These are phyloP conservation scores for Tetrahymena malaccensis DNA, from an alignment of 73 alveolate genomes.

Conservation along the genomic window DNA sequence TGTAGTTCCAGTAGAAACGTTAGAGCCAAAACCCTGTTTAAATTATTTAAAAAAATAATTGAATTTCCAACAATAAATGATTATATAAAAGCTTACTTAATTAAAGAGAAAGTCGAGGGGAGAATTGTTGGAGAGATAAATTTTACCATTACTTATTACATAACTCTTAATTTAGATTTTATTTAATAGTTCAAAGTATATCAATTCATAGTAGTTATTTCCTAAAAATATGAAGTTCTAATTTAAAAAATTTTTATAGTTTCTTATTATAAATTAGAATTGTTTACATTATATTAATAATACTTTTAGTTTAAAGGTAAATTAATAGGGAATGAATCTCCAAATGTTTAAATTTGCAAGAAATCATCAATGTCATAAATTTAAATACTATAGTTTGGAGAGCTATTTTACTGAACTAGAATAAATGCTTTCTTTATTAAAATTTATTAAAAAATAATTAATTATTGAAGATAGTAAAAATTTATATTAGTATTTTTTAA, in stretches of 20 bases:
- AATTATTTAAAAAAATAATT: no score
- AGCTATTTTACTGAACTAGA: no score
- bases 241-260: no score
- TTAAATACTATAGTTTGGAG: no score
- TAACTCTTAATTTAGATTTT: not conserved
- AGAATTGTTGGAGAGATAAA: not conserved
- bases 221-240: not conserved
- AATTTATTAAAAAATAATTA: no score
- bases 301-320: not conserved
- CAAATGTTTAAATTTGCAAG: not conserved
- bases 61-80: no score
- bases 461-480: no score
- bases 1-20: not conserved
- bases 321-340: not conserved
- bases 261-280: no score
- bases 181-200: no score
- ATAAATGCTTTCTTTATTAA: not conserved
- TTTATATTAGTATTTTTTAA: no score
- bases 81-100: not conserved
- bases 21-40: not conserved
- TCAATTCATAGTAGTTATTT: not conserved
- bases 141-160: not conserved
- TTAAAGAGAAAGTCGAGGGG: not conserved
- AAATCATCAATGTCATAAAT: not conserved
- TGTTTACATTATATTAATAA: not conserved